These are phyloP conservation scores for Lyophyllum shimeji DNA, from an alignment of 768 basidiomycete genomes.

Conservation along the genomic window DNA sequence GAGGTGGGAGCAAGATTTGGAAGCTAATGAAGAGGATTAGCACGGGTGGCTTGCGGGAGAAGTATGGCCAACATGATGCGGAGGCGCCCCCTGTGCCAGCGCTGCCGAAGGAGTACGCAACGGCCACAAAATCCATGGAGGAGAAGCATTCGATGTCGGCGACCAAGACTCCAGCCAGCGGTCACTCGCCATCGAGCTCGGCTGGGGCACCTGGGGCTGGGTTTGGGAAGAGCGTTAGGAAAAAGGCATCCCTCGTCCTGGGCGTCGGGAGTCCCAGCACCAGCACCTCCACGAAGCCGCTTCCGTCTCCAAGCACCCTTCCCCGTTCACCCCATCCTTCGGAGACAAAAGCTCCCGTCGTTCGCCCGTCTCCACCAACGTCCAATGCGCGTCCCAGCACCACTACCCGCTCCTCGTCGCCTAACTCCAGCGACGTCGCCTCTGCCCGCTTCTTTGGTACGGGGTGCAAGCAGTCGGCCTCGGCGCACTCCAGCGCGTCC, in stretches of 20 bases:
- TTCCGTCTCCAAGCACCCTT: not conserved
- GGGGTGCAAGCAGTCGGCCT: conserved; percentile 25
- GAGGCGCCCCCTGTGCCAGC: conserved; percentile 59
- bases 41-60: conserved; percentile 60
- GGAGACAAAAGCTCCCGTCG: not conserved
- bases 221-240: conserved; percentile 10
- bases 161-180: not conserved
- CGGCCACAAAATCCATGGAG: not conserved
- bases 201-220: conserved; percentile 7
- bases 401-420: conserved; percentile 60
- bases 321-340: conserved; percentile 2
- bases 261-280: conserved; percentile 7
- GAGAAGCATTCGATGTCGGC: not conserved
- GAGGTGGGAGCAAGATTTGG: conserved; percentile 54
- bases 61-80: conserved; percentile 29
- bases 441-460: conserved; percentile 50
- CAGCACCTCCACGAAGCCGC: not conserved
- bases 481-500: conserved; percentile 54
- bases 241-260: conserved; percentile 13
- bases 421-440: conserved; percentile 56
- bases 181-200: conserved; percentile 17
- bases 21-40: conserved; percentile 72
- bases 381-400: conserved; percentile 37
- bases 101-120: conserved; percentile 44
- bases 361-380: conserved; percentile 1